Conservation (phyloP, 1,139 yeast species). For the Kodamaea suecica region DNA sequence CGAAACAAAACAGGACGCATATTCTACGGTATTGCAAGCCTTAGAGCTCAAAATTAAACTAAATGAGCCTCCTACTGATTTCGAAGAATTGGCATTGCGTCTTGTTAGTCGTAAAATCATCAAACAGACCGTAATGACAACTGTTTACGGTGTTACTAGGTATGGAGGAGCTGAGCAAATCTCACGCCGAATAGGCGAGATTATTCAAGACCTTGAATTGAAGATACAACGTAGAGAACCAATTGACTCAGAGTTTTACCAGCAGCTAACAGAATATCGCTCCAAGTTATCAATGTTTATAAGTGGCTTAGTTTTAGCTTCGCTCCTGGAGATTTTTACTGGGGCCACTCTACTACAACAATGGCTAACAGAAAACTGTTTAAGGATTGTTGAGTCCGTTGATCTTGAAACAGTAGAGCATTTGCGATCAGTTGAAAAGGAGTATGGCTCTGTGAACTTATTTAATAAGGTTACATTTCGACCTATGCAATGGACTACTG, state of each 20-base stretch:
- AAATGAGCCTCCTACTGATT: conserved; percentile 12
- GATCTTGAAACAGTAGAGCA: conserved; percentile 20
- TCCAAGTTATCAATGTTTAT: conserved; percentile 21
- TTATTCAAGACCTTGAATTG: conserved; percentile 17
- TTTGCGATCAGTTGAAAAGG: conserved; percentile 6
- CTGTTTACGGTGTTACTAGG: conserved; percentile 45
- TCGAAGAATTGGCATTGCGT: conserved; percentile 13
- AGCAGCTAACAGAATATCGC: conserved; percentile 1
- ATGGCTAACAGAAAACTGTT: conserved; percentile 36
- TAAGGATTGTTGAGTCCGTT: conserved; percentile 29
- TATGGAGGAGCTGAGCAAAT: conserved; percentile 40
- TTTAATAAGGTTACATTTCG: conserved; percentile 17
- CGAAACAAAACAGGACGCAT: conserved; percentile 32
- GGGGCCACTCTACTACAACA: conserved; percentile 36
- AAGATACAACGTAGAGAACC: conserved; percentile 6
- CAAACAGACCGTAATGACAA: conserved; percentile 48
- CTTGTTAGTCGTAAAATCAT: conserved; percentile 34
- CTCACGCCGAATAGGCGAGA: conserved; percentile 22
- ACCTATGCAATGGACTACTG: conserved; percentile 46
- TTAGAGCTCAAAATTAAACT: conserved; percentile 20
- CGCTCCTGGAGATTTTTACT: conserved; percentile 34
- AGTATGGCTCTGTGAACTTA: conserved; percentile 15
- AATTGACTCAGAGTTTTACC: conserved; percentile 3
- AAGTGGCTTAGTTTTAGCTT: conserved; percentile 26
- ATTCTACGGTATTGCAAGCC: conserved; percentile 30